Conservation (phyloP, 2,329 filamentous ascomycete genomes). For the Aspergillus sp. region DNA sequence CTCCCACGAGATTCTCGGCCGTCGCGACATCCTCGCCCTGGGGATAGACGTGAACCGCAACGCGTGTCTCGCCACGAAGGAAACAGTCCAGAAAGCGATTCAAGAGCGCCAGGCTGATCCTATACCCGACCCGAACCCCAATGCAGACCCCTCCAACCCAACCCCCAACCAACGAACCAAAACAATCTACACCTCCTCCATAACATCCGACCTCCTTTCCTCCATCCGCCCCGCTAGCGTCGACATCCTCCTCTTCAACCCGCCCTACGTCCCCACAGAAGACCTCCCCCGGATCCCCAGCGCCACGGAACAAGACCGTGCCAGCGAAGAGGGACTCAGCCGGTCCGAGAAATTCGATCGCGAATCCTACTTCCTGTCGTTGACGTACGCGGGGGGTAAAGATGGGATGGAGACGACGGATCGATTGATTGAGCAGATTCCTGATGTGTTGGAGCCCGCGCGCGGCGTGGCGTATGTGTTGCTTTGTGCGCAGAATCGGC, state of each 20-base stretch:
- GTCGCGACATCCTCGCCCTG: slow-evolving; percentile 66
- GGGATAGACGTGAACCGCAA: slow-evolving; percentile 83
- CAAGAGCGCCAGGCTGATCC: slow-evolving; percentile 24
- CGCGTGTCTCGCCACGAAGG: slow-evolving; percentile 72
- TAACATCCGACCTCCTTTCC: slow-evolving; percentile 68
- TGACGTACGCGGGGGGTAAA: slow-evolving; percentile 84
- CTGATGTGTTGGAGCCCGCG: slow-evolving; percentile 58
- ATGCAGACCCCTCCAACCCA: no score
- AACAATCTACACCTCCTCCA: slow-evolving; percentile 62
- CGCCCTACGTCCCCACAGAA: slow-evolving; percentile 89
- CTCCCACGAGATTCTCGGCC: slow-evolving; percentile 69
- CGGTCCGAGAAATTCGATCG: slow-evolving; percentile 61
- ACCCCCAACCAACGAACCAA: neutral
- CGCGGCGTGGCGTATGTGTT: slow-evolving; percentile 85
- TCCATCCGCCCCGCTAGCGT: slow-evolving; percentile 60
- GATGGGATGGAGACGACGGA: slow-evolving; percentile 96
- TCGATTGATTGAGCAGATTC: slow-evolving; percentile 69
- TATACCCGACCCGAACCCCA: neutral
- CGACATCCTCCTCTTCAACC: slow-evolving; percentile 93
- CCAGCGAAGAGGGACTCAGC: slow-evolving; percentile 22
- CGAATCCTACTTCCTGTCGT: slow-evolving; percentile 77
- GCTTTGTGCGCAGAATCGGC: slow-evolving; percentile 87
- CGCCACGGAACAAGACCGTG: slow-evolving; percentile 16
- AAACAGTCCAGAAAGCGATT: slow-evolving; percentile 63
- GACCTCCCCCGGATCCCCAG: slow-evolving; percentile 61